Conservation (phyloP, 2,329 filamentous ascomycete species). For the Trichoderma cornu-damae region DNA sequence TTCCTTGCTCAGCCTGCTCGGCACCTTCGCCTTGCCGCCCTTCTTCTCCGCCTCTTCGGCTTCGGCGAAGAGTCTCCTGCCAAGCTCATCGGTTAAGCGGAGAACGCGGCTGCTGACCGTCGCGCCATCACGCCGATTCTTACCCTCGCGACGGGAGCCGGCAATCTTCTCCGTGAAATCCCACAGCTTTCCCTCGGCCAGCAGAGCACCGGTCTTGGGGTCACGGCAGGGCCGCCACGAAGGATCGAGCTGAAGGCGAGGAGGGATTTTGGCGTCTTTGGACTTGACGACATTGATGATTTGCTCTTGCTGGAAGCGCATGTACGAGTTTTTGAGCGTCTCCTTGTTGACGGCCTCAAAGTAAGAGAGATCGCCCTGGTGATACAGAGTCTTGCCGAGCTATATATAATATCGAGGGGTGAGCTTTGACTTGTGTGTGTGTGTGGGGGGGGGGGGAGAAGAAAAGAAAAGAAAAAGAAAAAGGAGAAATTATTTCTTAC, state of each 20-base stretch:
- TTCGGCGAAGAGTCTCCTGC: conserved; percentile 61
- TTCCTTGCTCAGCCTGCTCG: conserved; percentile 45
- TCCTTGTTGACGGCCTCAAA: conserved; percentile 99
- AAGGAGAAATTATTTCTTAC: conserved; percentile 42
- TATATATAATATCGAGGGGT: conserved; percentile 40
- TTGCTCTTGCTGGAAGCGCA: conserved; percentile 82
- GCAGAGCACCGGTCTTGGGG: conserved; percentile 52
- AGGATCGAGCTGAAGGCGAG: conserved; percentile 62
- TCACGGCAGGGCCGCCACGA: conserved; percentile 72
- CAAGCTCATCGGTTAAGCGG: conserved; percentile 68
- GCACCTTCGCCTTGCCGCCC: conserved; percentile 34
- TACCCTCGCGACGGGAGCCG: conserved; percentile 77
- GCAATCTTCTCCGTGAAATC: conserved; percentile 87
- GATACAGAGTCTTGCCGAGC: conserved; percentile 93
- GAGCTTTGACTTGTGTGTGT: no score
- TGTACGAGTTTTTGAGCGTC: conserved; percentile 88
- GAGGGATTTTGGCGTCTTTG: conserved; percentile 57
- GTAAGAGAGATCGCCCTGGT: conserved; percentile 94
- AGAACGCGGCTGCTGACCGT: conserved; percentile 82
- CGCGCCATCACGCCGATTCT: conserved; percentile 89
- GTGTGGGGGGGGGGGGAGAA: no score
- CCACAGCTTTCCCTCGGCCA: conserved; percentile 76
- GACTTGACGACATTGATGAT: conserved; percentile 72
- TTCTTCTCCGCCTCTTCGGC: conserved; percentile 38
- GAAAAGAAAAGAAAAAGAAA: background rate